phyloP scores from a whole-genome alignment of 805 yeast species.

The Lachancea dasiensis region DNA sequence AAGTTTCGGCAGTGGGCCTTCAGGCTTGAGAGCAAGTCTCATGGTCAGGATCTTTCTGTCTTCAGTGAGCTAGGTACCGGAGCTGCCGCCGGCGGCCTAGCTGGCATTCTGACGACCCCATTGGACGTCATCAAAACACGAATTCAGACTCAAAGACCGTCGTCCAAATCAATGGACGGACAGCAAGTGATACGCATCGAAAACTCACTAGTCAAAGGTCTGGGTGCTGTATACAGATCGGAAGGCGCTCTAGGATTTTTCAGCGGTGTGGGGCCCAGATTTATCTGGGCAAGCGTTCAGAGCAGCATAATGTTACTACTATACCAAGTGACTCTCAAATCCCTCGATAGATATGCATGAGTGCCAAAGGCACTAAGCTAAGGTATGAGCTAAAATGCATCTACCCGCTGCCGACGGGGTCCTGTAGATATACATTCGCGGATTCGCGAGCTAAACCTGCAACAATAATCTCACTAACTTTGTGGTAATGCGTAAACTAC shows the following conservation, averaged over 20 bases:
- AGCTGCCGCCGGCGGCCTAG: conserved; percentile 92
- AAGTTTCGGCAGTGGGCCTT: conserved; percentile 62
- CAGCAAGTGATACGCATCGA: conserved; percentile 13
- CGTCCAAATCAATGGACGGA: background rate
- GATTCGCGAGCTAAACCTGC: too few relatives aligned
- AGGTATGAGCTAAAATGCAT: too few relatives aligned
- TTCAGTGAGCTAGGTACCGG: conserved; percentile 74
- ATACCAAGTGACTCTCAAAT: conserved; percentile 70
- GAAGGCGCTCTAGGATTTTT: conserved; percentile 82
- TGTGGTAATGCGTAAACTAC: too few relatives aligned
- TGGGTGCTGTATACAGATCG: conserved; percentile 50
- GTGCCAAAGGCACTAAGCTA: too few relatives aligned
- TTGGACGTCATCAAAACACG: conserved; percentile 88
- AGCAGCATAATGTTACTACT: conserved; percentile 88
- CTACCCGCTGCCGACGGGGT: too few relatives aligned
- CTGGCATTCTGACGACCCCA: conserved; percentile 86
- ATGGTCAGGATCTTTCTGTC: conserved; percentile 46
- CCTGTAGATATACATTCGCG: too few relatives aligned
- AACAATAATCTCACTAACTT: too few relatives aligned
- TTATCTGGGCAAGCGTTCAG: conserved; percentile 94
- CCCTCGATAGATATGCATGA: conserved; percentile 20
- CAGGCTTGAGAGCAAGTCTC: conserved; percentile 28
- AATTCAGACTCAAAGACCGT: conserved; percentile 76
- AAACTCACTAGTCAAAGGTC: conserved; percentile 45
- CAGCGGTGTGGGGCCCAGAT: conserved; percentile 94